Percentiles rank a stretch among this genome's conserved stretches.
Evolutionary conservation across 108 stramenopile species (phyloP).

Genomic region (Ochromonas danica): DNA sequence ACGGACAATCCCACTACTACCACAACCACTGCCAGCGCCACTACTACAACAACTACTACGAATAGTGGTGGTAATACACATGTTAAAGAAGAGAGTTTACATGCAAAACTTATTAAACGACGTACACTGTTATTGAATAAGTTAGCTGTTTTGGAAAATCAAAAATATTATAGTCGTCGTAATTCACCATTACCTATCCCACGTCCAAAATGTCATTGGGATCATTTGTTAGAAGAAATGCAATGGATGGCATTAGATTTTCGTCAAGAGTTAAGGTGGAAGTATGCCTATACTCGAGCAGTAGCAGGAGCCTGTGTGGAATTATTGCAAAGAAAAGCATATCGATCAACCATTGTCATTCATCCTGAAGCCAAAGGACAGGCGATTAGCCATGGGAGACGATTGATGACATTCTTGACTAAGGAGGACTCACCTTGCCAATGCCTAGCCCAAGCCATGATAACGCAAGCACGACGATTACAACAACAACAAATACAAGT

Average conservation of each 20-base stretch:
- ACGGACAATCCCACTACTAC: too few relatives aligned
- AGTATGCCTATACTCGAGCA: neutral
- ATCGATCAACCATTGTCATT: neutral
- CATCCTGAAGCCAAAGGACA: neutral
- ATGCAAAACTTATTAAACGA: too few relatives aligned
- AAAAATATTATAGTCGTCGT: neutral
- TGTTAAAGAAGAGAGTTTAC: too few relatives aligned
- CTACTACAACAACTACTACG: too few relatives aligned
- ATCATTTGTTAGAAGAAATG: slow-evolving; percentile 16
- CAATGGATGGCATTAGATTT: slow-evolving; percentile 19
- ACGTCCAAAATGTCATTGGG: slow-evolving; percentile 8
- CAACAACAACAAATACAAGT: neutral
- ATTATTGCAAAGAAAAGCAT: neutral
- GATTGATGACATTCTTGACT: neutral
- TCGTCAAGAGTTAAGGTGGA: slow-evolving; percentile 16
- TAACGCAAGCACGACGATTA: neutral
- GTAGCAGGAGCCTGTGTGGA: too few relatives aligned
- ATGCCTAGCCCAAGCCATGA: neutral
- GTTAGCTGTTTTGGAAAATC: neutral
- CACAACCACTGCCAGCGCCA: too few relatives aligned
- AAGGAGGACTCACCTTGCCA: neutral
- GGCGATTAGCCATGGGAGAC: neutral
- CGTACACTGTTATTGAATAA: neutral
- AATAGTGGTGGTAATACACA: too few relatives aligned
- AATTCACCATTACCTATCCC: neutral